Percentiles rank a stretch among this genome's conserved stretches.
These are phyloP conservation scores for Calocybe cyanea DNA, from an alignment of 768 basidiomycete species.

Conservation along the genomic window DNA sequence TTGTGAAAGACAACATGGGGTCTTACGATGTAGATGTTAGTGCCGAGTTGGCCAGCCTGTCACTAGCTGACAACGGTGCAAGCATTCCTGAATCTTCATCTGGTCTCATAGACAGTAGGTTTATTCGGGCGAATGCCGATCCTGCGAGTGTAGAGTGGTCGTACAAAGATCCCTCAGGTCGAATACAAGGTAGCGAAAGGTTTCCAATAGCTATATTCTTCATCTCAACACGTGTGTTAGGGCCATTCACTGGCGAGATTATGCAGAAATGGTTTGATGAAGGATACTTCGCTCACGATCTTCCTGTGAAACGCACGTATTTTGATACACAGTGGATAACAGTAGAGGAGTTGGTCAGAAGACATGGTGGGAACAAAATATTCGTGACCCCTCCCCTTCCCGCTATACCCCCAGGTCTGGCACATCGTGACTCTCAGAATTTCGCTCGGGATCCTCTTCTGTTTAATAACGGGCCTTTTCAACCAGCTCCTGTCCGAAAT, in stretches of 20 bases:
- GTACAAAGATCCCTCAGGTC: conserved; percentile 90
- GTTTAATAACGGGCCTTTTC: conserved; percentile 50
- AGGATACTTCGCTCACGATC: conserved; percentile 80
- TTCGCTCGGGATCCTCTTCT: conserved; percentile 35
- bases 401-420: conserved; percentile 50
- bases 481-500: conserved; percentile 61
- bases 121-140: conserved; percentile 50
- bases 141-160: conserved; percentile 75
- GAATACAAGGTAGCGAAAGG: conserved; percentile 68
- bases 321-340: conserved; percentile 66
- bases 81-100: conserved; percentile 14
- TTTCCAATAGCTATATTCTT: background rate
- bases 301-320: conserved; percentile 81
- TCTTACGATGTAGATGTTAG: conserved; percentile 2
- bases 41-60: conserved; percentile 13
- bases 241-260: conserved; percentile 81
- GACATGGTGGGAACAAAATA: conserved; percentile 50
- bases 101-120: conserved; percentile 16
- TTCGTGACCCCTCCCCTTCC: conserved; percentile 54
- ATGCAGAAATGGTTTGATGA: conserved; percentile 97
- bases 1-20: background rate
- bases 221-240: conserved; percentile 33
- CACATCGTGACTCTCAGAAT: conserved; percentile 45
- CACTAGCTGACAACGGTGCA: conserved; percentile 13
- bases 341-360: conserved; percentile 54